These are phyloP conservation scores for Fistulina hepatica DNA, from an alignment of 1,284 basidiomycete species.

Conservation along the genomic window DNA sequence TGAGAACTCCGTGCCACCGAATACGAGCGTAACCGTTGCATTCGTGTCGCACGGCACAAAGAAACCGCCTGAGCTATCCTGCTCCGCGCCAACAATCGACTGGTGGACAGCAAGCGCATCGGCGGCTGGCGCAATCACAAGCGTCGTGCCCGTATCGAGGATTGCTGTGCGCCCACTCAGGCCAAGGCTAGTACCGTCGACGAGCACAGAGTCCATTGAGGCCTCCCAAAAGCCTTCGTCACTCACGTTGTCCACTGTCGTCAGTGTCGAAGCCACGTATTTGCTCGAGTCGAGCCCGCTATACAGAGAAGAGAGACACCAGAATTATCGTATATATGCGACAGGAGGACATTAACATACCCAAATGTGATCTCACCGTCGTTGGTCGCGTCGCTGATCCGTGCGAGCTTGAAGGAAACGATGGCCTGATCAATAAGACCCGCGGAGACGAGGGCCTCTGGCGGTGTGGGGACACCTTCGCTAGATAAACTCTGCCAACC, in stretches of 20 bases:
- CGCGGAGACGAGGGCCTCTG: slow-evolving; percentile 56
- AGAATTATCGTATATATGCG: slow-evolving; percentile 1
- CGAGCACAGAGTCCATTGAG: slow-evolving; percentile 43
- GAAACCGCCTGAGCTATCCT: slow-evolving; percentile 57
- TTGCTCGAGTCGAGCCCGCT: slow-evolving; percentile 61
- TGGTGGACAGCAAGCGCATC: slow-evolving; percentile 50
- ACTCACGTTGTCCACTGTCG: slow-evolving; percentile 51
- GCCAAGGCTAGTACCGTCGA: slow-evolving; percentile 43
- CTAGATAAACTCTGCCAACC: slow-evolving; percentile 44
- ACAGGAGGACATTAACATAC: slow-evolving; percentile 16
- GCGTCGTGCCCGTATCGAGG: slow-evolving; percentile 71
- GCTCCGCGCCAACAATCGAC: slow-evolving; percentile 49
- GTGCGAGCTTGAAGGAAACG: slow-evolving; percentile 73
- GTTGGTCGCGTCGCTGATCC: slow-evolving; percentile 61
- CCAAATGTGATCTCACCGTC: slow-evolving; percentile 79
- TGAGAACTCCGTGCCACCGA: slow-evolving; percentile 51
- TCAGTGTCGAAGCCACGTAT: slow-evolving; percentile 45
- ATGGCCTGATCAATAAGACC: slow-evolving; percentile 60
- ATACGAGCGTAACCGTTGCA: slow-evolving; percentile 53
- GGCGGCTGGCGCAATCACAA: slow-evolving; percentile 45
- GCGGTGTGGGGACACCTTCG: slow-evolving; percentile 57
- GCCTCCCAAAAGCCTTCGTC: slow-evolving; percentile 71
- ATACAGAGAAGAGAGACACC: slow-evolving; percentile 11
- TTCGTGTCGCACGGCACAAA: slow-evolving; percentile 69
- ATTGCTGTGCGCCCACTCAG: slow-evolving; percentile 57